Base-by-base conservation (phyloP, 176 grass and related monocot genomes). In the Bromus sterilis region DNA sequence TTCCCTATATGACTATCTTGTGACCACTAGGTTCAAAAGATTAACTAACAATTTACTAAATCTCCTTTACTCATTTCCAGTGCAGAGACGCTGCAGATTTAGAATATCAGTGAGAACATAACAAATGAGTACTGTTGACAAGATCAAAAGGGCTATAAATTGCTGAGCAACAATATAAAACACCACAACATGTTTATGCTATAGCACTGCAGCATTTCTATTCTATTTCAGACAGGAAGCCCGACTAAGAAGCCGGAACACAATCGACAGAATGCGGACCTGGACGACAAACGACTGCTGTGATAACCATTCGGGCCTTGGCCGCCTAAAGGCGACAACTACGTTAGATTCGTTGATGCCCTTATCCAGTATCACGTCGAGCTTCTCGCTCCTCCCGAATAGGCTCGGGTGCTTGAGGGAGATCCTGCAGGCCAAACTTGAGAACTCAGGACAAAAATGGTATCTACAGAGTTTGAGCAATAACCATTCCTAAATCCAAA, bases 281-380 rank as follows among this genome's bases (percentile, higher is more conserved):
- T 99, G 84, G 80, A 99, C 59, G 79, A 93, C 85, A 82, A 95
- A 95, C 16, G 96, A 99, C 74, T 93, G 93, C 63, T 95, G 93
- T 28, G 88, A 80, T 10, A 89, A 56, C 86, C 87, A 91, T 66
- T 92, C 91, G 20, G 88, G 84, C 35, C 75, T 90, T 13, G 91
- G 96, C 15, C 89, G 88, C 68, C 93, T 99, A 57, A 95, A 82
- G 51, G 96, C 93, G 33, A 93, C 53, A 33, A 86, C 74, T n/a
- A 91, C 62, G 55, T 93, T 91, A n/a, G 96, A 95, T 68, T 99
- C 96, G 29, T 93, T 89, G 39, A 99, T 75, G 20, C 96, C 93
- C 85, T 99, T 95, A 81, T 99, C 91, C 82, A 91, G 84, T 80
- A 91, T 84, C 29, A 95, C 72, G 61, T 99, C 96, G 79, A 99